These are phyloP conservation scores for Calonectria pseudoturangicola DNA, from an alignment of 2,329 filamentous ascomycete species.

Conservation along the genomic window DNA sequence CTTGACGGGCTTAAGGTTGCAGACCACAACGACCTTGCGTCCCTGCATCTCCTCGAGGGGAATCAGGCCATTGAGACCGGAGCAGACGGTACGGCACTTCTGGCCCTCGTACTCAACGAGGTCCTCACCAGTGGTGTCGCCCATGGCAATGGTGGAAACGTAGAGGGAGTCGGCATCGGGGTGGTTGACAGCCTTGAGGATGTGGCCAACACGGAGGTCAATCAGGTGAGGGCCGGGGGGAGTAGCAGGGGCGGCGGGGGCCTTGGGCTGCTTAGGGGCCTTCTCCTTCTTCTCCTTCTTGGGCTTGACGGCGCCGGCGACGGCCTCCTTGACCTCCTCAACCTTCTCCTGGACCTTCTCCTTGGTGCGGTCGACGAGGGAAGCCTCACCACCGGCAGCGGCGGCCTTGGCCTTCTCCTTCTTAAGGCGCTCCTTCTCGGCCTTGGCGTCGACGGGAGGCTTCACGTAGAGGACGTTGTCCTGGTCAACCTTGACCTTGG, in stretches of 20 bases:
- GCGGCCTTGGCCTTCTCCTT: constrained; percentile 90
- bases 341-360: constrained; percentile 74
- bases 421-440: constrained; percentile 97
- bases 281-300: constrained; percentile 96
- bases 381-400: constrained; percentile 69
- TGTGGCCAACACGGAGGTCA: constrained; percentile 96
- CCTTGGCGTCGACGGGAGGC: constrained; percentile 91
- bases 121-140: constrained; percentile 91
- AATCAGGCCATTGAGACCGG: constrained; percentile 93
- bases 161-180: constrained; percentile 97
- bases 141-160: constrained; percentile 96
- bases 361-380: constrained; percentile 77
- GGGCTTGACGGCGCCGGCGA: constrained; percentile 65
- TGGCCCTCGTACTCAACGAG: constrained; percentile 94
- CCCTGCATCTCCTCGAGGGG: constrained; percentile 97
- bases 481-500: constrained; percentile 87
- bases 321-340: constrained; percentile 67
- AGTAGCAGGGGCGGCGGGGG: constrained; percentile 78
- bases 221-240: constrained; percentile 90
- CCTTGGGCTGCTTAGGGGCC: constrained; percentile 83
- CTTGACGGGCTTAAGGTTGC: constrained; percentile 99
- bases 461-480: constrained; percentile 91
- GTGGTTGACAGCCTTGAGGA: constrained; percentile 95
- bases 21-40: constrained; percentile 95
- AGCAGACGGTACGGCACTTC: constrained; percentile 95